Evolutionary conservation across 768 basidiomycete species (phyloP).

Genomic region (Tremella yokohamensis): DNA sequence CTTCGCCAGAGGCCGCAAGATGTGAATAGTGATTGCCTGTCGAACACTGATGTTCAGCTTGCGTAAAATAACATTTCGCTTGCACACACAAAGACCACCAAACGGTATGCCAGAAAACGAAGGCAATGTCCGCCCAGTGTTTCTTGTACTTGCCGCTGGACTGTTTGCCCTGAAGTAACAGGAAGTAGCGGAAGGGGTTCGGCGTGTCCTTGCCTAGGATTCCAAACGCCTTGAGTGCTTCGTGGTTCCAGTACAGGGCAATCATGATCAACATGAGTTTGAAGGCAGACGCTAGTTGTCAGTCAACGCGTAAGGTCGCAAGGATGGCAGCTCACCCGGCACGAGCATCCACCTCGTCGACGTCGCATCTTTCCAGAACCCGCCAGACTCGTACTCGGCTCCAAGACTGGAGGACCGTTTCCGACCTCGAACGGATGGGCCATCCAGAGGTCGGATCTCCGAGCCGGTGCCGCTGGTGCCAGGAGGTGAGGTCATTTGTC

Average conservation of each 20-base stretch:
- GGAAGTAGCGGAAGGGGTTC: conserved; percentile 71
- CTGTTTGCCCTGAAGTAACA: conserved; percentile 57
- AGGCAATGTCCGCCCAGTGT: conserved; percentile 68
- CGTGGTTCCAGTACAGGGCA: conserved; percentile 41
- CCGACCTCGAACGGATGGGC: not conserved
- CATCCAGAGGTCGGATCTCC: conserved; percentile 26
- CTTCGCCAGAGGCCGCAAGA: conserved; percentile 66
- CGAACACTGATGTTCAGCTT: conserved; percentile 55
- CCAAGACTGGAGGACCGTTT: not conserved
- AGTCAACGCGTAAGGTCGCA: not conserved
- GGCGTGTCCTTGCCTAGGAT: conserved; percentile 45
- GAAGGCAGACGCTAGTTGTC: conserved; percentile 38
- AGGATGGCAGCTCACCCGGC: conserved; percentile 58
- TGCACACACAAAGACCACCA: conserved; percentile 69
- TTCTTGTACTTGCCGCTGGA: conserved; percentile 59
- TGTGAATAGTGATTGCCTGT: conserved; percentile 64
- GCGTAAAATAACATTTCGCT: not conserved
- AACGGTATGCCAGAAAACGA: conserved; percentile 77
- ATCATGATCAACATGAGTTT: conserved; percentile 35
- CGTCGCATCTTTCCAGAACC: conserved; percentile 59
- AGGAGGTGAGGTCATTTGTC: too few species aligned
- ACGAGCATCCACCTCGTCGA: conserved; percentile 68
- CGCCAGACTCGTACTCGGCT: conserved; percentile 33
- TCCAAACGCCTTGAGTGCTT: conserved; percentile 54
- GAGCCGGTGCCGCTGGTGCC: not conserved